A percentile compares a stretch with the other conserved stretches of the same genome.
Evolutionary conservation across 2,329 filamentous ascomycete genomes (phyloP).

Genomic region (Fusarium kyushuense): DNA sequence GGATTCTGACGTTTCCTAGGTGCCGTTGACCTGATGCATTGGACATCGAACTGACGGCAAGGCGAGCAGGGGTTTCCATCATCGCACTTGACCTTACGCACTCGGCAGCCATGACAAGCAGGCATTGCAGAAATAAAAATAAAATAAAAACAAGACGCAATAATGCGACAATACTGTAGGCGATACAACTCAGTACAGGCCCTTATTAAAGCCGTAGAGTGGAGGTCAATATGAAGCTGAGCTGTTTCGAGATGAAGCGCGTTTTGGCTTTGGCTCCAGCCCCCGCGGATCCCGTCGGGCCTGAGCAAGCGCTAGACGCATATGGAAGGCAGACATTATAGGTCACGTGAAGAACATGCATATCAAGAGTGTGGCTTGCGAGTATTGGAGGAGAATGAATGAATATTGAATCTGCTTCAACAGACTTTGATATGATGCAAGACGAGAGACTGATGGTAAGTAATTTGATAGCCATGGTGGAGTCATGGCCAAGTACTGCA

Average conservation of each 20-base stretch:
- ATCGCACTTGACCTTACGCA: constrained; percentile 47
- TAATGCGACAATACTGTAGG: not conserved
- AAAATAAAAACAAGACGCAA: not conserved
- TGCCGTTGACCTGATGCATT: constrained; percentile 37
- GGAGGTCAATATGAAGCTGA: constrained; percentile 22
- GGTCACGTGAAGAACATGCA: constrained; percentile 30
- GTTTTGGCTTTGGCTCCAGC: constrained; percentile 25
- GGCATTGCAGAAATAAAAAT: constrained; percentile 19
- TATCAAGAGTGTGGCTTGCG: constrained; percentile 4
- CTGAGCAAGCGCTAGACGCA: constrained; percentile 20
- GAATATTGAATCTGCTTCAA: not conserved
- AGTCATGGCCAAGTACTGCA: constrained; percentile 14
- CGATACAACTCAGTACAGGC: constrained; percentile 4
- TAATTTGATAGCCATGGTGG: constrained; percentile 8
- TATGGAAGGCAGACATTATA: constrained; percentile 18
- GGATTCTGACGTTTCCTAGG: constrained; percentile 43
- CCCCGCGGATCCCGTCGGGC: constrained; percentile 2
- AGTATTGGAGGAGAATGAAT: not conserved
- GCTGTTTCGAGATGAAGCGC: constrained; percentile 26
- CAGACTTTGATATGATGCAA: not conserved
- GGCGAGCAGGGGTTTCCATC: constrained; percentile 41
- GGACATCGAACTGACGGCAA: constrained; percentile 39
- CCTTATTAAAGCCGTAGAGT: constrained; percentile 21
- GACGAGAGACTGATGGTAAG: not conserved
- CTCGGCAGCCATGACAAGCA: constrained; percentile 44